These are phyloP conservation scores for Jamesozyma lodderae DNA, from an alignment of 805 yeast species.

Conservation along the genomic window DNA sequence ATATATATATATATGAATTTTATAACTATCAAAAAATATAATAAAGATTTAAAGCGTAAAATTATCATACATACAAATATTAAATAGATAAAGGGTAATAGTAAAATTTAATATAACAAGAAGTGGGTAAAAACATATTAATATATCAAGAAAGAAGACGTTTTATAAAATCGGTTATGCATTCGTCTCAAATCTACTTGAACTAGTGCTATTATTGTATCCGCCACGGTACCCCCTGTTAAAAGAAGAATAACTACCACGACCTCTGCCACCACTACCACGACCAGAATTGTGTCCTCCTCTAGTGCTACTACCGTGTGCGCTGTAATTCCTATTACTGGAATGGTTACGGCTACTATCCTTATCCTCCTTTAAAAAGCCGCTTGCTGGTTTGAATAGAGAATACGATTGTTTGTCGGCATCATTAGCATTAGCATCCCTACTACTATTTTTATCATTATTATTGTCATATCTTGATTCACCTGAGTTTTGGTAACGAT, in stretches of 20 bases:
- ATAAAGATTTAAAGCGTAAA: neutral
- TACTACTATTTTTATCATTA: neutral
- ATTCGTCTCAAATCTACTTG: neutral
- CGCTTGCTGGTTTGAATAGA: slow-evolving; percentile 28
- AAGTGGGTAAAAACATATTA: too few relatives aligned
- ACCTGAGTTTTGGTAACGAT: too few relatives aligned
- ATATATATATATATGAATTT: neutral
- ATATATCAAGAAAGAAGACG: too few relatives aligned
- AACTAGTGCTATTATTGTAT: neutral
- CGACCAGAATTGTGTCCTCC: slow-evolving; percentile 13
- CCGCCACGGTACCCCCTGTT: slow-evolving; percentile 1
- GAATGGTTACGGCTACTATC: slow-evolving; percentile 7
- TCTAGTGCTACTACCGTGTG: slow-evolving; percentile 4
- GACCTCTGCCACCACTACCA: slow-evolving; percentile 13
- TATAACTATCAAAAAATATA: neutral
- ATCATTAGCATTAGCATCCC: neutral
- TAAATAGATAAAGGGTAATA: neutral
- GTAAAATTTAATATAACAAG: too few relatives aligned
- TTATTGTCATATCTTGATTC: neutral
- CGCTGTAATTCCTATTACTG: slow-evolving; percentile 2
- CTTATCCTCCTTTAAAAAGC: slow-evolving; percentile 16
- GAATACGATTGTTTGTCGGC: slow-evolving; percentile 8
- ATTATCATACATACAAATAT: neutral
- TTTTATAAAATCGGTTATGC: neutral
- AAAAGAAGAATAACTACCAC: slow-evolving; percentile 4